These are phyloP conservation scores for Penicillium aurantiogriseum DNA, from an alignment of 2,329 filamentous ascomycete species.

Conservation along the genomic window DNA sequence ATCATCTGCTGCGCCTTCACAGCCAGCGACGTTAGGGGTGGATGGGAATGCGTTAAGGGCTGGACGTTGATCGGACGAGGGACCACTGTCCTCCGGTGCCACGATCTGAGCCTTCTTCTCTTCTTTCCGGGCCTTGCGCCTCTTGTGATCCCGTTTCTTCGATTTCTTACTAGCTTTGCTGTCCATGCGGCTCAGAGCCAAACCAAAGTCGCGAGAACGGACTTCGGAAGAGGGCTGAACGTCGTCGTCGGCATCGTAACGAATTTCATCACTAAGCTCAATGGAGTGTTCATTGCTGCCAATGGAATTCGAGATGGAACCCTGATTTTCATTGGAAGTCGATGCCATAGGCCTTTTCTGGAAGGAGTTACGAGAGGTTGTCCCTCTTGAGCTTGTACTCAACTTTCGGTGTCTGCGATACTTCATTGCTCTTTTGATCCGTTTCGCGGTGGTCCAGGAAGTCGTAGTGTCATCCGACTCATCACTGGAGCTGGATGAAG, in stretches of 20 bases:
- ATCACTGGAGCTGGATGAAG: conserved; percentile 50
- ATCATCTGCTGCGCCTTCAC: conserved; percentile 13
- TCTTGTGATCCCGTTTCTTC: conserved; percentile 26
- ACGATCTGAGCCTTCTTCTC: conserved; percentile 14
- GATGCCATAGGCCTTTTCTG: conserved; percentile 23
- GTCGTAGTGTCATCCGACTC: conserved; percentile 68
- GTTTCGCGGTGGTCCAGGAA: conserved; percentile 71
- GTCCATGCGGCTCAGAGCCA: conserved; percentile 12
- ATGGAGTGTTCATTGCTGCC: conserved; percentile 24
- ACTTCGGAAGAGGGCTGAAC: conserved; percentile 20
- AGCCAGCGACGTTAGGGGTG: conserved; percentile 14
- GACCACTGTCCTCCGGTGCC: neutral
- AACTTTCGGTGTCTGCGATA: conserved; percentile 72
- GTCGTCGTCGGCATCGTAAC: conserved; percentile 31
- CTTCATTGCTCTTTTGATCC: conserved; percentile 72
- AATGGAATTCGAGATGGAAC: conserved; percentile 25
- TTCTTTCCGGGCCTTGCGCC: conserved; percentile 18
- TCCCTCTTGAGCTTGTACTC: conserved; percentile 64
- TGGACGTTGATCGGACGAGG: conserved; percentile 6
- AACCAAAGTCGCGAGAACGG: conserved; percentile 33
- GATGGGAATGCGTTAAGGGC: conserved; percentile 18
- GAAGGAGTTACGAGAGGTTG: conserved; percentile 22
- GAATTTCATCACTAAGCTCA: conserved; percentile 29
- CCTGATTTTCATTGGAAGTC: conserved; percentile 21
- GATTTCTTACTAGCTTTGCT: conserved; percentile 17